These are phyloP conservation scores for Candida vartiovaarae DNA, from an alignment of 805 yeast species.

Conservation along the genomic window DNA sequence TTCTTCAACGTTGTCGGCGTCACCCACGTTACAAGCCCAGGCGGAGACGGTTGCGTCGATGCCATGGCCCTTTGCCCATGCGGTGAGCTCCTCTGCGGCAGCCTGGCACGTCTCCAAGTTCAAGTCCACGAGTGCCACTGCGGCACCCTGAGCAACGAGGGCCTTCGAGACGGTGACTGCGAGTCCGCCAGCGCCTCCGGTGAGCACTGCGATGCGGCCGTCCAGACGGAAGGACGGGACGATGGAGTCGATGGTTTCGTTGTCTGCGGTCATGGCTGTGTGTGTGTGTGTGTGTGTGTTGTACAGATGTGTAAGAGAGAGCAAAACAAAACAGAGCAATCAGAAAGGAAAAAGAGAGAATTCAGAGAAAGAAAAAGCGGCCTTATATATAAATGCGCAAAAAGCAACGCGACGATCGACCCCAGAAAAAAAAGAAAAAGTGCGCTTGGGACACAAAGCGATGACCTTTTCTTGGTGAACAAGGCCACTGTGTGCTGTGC, in stretches of 20 bases:
- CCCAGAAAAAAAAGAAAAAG: too few species aligned
- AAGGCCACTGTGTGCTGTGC: neutral
- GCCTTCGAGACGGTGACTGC: slow-evolving; percentile 61
- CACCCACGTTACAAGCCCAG: slow-evolving; percentile 72
- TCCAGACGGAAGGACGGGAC: slow-evolving; percentile 62
- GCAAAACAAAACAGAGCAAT: too few species aligned
- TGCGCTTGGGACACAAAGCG: too few species aligned
- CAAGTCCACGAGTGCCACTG: slow-evolving; percentile 65
- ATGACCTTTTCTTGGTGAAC: too few species aligned
- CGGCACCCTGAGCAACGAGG: slow-evolving; percentile 69
- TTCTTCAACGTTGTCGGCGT: slow-evolving; percentile 49
- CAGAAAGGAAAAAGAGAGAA: too few species aligned
- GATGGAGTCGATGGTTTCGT: slow-evolving; percentile 18
- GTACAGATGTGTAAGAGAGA: neutral
- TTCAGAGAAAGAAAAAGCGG: neutral
- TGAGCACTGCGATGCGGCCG: slow-evolving; percentile 63
- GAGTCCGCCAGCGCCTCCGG: slow-evolving; percentile 81
- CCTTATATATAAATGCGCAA: too few species aligned
- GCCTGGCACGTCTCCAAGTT: slow-evolving; percentile 50
- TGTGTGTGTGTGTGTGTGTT: neutral
- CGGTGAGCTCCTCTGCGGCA: slow-evolving; percentile 42
- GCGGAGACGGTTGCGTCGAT: slow-evolving; percentile 38
- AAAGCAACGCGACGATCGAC: too few species aligned
- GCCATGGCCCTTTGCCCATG: slow-evolving; percentile 38
- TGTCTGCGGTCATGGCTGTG: slow-evolving; percentile 13